phyloP scores from a whole-genome alignment of 176 grass and related monocot genomes.

The Zoysia japonica region DNA sequence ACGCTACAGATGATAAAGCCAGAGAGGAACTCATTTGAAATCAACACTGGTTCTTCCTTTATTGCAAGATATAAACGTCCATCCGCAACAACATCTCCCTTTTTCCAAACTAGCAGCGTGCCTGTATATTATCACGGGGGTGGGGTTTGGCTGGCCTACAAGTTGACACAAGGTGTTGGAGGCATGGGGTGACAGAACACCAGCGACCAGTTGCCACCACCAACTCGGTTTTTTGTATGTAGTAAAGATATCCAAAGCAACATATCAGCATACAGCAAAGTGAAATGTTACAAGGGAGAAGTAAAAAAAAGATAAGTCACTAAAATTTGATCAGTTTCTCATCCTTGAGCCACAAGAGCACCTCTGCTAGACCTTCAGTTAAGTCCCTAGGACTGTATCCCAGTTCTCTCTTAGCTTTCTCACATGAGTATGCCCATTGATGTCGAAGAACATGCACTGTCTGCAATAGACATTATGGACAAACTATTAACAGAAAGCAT shows the following conservation, averaged over 20 bases:
- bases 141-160: too few relatives aligned
- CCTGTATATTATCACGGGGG: too few relatives aligned
- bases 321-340: conserved; percentile 71
- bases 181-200: too few relatives aligned
- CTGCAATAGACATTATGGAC: conserved; percentile 48
- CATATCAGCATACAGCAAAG: not conserved
- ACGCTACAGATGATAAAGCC: not conserved
- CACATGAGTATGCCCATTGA: conserved; percentile 93
- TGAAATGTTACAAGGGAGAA: not conserved
- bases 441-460: conserved; percentile 65
- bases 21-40: not conserved
- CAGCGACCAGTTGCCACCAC: too few relatives aligned
- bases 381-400: conserved; percentile 75
- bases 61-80: not conserved
- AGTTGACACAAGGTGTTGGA: too few relatives aligned
- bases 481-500: conserved; percentile 24
- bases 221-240: too few relatives aligned
- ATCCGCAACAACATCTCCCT: too few relatives aligned
- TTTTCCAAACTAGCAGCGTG: too few relatives aligned
- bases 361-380: conserved; percentile 72
- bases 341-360: conserved; percentile 84
- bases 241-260: not conserved
- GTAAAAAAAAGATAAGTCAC: not conserved
- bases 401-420: conserved; percentile 73
- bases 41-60: not conserved